Base-by-base conservation (phyloP, 805 yeast genomes). In the Ogataea neopini region DNA sequence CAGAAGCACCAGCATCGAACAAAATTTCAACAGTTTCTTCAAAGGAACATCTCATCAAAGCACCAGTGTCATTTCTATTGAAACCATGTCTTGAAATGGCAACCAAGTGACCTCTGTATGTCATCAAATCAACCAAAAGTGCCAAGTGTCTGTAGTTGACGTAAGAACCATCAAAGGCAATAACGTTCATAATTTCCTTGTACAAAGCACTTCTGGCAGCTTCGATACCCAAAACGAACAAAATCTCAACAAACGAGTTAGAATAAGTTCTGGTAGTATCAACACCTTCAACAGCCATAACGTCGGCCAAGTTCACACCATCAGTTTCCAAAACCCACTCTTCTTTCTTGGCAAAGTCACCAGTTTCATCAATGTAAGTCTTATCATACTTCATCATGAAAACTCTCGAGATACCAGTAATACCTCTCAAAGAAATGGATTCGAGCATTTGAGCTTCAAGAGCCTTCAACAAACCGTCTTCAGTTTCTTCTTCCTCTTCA, bases 31-130 rank as follows among this genome's bases (percentile, higher is more conserved):
- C 99, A 6, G 99, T 94, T 70, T 94, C 99, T 73, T 94, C 99
- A 75, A 94, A 94, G 36, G 99, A 92, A 75, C 97, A 94, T 72
- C 99, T 83, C 99, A 94, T 94, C 64, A 94, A 78, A 2, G 99
- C 99, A 72, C 99, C 99, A 25, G 99, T 94, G 57, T 94, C 97
- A 32, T 96, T 87, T 73, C 99, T 85, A 71, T 94, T 94, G 71
- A 94, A 92, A 80, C 99, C 99, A 66, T 94, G 99, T 80, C 99
- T 95, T 37, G 98, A 92, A 62, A 94, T 91, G 34, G 99, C 98
- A 88, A 95, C 92, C 69, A 94, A 77, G 65, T 92, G 96, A 63
- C 99, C 99, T 64, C 96, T 85, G 33, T 96, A 88, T 2, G 99
- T 94, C 99, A 94, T 94, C 32, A 91, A 95, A 74, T 94, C 99